Evolutionary conservation across 2,329 filamentous ascomycete species (phyloP).

Genomic region (Colletotrichum sp.): DNA sequence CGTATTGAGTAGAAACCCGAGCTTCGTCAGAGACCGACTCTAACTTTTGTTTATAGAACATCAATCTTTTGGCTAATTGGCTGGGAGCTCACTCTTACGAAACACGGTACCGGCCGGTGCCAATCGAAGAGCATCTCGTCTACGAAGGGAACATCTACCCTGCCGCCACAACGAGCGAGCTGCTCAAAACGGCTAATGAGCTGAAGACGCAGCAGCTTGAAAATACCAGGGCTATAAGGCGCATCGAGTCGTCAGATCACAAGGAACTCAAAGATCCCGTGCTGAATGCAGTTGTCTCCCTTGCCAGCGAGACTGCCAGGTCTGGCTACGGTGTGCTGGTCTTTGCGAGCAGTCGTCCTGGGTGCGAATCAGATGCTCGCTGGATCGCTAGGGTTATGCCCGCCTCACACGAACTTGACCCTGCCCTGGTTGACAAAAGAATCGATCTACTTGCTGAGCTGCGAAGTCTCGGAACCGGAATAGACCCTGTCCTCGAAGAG

Average conservation of each 20-base stretch:
- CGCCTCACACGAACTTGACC: conserved; percentile 46
- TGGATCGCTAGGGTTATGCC: conserved; percentile 73
- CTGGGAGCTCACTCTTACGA: conserved; percentile 74
- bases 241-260: conserved; percentile 60
- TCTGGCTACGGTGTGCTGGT: conserved; percentile 74
- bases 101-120: conserved; percentile 76
- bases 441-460: conserved; percentile 70
- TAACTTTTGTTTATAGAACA: conserved; percentile 57
- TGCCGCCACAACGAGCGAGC: conserved; percentile 60
- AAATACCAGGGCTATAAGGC: conserved; percentile 45
- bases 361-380: conserved; percentile 72
- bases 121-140: conserved; percentile 76
- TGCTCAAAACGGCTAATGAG: conserved; percentile 64
- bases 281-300: conserved; percentile 72
- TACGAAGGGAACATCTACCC: conserved; percentile 73
- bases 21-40: background rate
- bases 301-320: conserved; percentile 72
- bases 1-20: conserved; percentile 26
- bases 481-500: conserved; percentile 69
- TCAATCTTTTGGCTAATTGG: conserved; percentile 72
- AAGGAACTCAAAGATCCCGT: conserved; percentile 70
- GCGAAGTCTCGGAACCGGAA: conserved; percentile 67
- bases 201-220: conserved; percentile 42
- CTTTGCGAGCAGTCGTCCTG: conserved; percentile 73
- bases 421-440: conserved; percentile 59